Base-by-base conservation (phyloP, 768 basidiomycete genomes). In the Russula foetens region DNA sequence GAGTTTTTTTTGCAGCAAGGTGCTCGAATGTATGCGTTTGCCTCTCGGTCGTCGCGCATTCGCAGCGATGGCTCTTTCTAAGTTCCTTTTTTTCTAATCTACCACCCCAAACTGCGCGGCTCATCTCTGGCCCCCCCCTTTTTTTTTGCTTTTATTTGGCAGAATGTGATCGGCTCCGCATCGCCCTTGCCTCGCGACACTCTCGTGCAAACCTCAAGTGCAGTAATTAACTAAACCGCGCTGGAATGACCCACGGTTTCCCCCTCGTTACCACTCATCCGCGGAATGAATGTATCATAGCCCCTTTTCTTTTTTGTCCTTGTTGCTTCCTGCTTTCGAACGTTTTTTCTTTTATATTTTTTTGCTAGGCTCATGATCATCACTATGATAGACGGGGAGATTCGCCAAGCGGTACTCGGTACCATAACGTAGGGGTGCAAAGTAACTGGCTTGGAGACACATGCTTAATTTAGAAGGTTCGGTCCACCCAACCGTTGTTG, bases 1-100 rank as follows among this genome's bases (percentile, higher is more conserved):
- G 76, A 81, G 63, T 82, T 77, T 67, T 84, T 85, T 58, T 69
- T 82, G 65, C 71, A 79, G 56, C 83, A 85, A 70, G 80, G 79
- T 46, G 80, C 82, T 58, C 78, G 78, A 65, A 80, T 82, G 71
- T 80, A 80, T 69, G 78, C 80, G 60, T 76, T 79, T 72, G 75
- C 75, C 63, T 73, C 77, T 66, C 65, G 65, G 51, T 52, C 65
- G 63, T 65, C 65, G 33, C 61, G 66, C 46, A 24, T 60, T 43
- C 60, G 39, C 28, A 21, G 52, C 43, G 63, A 64, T n/a, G 56
- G 54, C 59, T 33, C 65, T 60, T 64, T 64, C 58, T 66, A 58
- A 66, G 65, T 66, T 59, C 48, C 56, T 47, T 55, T 57, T n/a
- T 52, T 52, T 49, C 58, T 54, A 33, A 45, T 26, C 39, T 41